These are phyloP conservation scores for Herpetospermum pedunculosum DNA, from an alignment of 306 rosid genomes.

Conservation along the genomic window DNA sequence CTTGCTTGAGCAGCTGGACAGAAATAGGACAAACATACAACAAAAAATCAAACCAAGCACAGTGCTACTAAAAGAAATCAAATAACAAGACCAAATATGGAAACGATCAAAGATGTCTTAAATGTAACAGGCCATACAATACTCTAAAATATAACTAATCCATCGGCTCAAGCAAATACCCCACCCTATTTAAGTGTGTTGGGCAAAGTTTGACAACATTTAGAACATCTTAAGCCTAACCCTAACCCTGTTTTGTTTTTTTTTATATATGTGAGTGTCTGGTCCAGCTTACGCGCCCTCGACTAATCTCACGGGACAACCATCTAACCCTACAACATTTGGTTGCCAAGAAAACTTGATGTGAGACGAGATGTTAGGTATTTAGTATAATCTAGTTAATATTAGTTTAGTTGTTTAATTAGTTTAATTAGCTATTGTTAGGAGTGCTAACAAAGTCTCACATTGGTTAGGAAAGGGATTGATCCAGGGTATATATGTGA, in stretches of 20 bases:
- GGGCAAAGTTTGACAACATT: background rate
- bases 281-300: no score
- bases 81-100: background rate
- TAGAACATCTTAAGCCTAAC: background rate
- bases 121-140: background rate
- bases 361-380: no score
- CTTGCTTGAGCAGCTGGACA: slow-evolving; percentile 54
- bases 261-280: no score
- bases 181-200: background rate
- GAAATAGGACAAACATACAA: slow-evolving; percentile 1
- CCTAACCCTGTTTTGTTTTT: background rate
- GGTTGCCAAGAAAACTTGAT: no score
- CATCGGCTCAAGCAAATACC: background rate
- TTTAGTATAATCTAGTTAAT: no score
- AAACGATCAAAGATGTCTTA: background rate
- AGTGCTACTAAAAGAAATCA: background rate
- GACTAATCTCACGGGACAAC: no score
- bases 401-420: no score
- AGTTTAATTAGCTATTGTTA: no score
- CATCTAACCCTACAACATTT: no score
- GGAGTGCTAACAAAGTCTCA: no score
- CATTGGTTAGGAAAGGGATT: no score
- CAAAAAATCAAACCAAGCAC: slow-evolving; percentile 16
- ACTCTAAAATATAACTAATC: background rate
- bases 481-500: no score